phyloP scores from a whole-genome alignment of 768 basidiomycete species.

The Glaciozyma martinii region DNA sequence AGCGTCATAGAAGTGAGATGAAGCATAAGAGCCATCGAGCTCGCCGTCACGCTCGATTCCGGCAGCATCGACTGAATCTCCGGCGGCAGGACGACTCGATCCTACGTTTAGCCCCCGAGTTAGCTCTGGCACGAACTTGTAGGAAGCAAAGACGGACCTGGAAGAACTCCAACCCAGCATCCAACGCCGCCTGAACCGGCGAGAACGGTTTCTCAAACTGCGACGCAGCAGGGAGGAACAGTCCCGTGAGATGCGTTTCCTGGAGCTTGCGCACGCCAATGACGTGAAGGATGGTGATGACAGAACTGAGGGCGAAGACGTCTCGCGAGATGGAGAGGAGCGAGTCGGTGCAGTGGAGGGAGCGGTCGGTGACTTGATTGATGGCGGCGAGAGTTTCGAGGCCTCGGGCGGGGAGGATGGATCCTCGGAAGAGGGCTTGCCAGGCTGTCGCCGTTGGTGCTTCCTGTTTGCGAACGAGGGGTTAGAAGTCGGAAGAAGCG shows the following conservation, averaged over 20 bases:
- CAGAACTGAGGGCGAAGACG: conserved; percentile 17
- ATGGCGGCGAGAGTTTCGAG: conserved; percentile 14
- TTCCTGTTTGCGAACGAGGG: conserved; percentile 3
- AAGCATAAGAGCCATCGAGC: conserved; percentile 14
- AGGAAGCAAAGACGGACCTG: conserved; percentile 7
- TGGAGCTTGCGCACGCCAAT: conserved; percentile 11
- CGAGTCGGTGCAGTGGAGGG: not conserved
- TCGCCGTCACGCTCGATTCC: conserved; percentile 1
- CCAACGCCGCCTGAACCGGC: conserved; percentile 4
- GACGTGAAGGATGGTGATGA: conserved; percentile 17
- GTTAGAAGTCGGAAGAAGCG: not conserved
- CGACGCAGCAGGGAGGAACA: not conserved
- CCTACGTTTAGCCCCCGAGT: not conserved
- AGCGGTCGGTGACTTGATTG: conserved; percentile 1
- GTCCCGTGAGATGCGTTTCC: conserved; percentile 5
- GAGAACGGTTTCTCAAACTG: not conserved
- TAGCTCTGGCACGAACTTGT: not conserved
- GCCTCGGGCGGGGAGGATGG: conserved; percentile 8
- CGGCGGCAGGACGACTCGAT: conserved; percentile 22
- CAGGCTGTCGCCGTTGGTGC: conserved; percentile 14
- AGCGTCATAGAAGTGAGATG: conserved; percentile 22
- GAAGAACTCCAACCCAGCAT: conserved; percentile 17
- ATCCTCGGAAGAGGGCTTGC: conserved; percentile 11
- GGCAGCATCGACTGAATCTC: conserved; percentile 15
- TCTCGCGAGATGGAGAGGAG: conserved; percentile 14